Evolutionary conservation across 2,329 filamentous ascomycete species (phyloP), one percentile per base, ranked within the genome.

Genomic region (Colletotrichum incanum): DNA sequence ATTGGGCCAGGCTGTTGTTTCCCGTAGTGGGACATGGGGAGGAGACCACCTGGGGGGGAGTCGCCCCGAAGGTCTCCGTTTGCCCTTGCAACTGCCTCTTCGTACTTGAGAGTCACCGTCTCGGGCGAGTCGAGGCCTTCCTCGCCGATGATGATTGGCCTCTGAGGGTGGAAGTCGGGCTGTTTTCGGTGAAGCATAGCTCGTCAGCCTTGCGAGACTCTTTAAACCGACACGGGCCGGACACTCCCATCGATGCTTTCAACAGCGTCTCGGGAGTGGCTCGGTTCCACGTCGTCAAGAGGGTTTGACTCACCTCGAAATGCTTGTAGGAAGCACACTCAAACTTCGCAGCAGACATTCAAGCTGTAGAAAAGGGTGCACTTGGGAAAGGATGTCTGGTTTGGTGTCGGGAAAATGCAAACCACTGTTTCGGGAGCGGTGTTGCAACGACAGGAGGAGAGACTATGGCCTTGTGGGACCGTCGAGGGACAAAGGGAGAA

Each of bases 1-100:
- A 95, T 89, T 82, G 92, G 93, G 82, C 92, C 88, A 83, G 91
- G 87, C 82, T 93, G 91, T 71, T 90, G 84, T 84, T 97, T 97
- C 87, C 94, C 95, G 84, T 92, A 92, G 82, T 74, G 73, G 61
- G 93, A 93, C 93, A 95, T 95, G 84, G 93, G 91, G 84, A 93
- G 85, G 78, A 91, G 82, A 81, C 84, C 73, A 54, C 72, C 82
- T 81, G 81, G 86, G 80, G 87, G 86, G 84, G 85, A 90, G 84
- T 86, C 90, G 87, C 86, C 85, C 78, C 82, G 83, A 81, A 84
- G 84, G 82, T 84, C 85, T 81, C 86, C 86, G 84, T 85, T 86
- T 75, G 82, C 85, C 82, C 84, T 84, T 75, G 83, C 85, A 54
- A 86, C 85, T 78, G 83, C 87, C 81, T 89, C 87, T 82, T 90